Conservation (phyloP, 345 rosid genomes). For the Corymbia maculata region DNA sequence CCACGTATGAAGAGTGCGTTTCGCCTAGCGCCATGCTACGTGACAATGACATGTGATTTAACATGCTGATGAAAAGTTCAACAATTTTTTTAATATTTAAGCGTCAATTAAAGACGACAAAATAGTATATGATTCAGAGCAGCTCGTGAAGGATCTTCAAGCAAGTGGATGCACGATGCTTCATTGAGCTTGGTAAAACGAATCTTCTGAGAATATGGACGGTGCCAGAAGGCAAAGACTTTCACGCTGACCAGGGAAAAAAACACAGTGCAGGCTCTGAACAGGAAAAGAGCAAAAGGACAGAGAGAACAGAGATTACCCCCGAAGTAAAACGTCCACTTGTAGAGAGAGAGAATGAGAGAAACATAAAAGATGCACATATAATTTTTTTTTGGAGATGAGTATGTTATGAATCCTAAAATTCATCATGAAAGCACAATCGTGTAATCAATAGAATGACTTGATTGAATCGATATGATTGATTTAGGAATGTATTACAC, state of each 20-base stretch:
- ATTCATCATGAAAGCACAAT: no score
- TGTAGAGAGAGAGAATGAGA: not conserved
- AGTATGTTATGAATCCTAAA: no score
- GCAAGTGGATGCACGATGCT: not conserved
- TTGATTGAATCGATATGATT: no score
- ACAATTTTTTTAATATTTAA: no score
- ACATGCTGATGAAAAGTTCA: not conserved
- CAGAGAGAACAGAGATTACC: not conserved
- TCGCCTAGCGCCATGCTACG: fast-evolving
- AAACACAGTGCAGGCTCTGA: not conserved
- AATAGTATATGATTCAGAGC: not conserved
- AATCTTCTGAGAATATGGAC: not conserved
- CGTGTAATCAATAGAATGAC: no score
- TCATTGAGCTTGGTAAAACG: not conserved
- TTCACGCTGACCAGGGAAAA: not conserved
- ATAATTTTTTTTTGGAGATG: no score
- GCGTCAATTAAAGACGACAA: not conserved
- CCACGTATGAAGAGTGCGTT: no score
- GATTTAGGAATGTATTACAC: no score
- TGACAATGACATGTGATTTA: not conserved
- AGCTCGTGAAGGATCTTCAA: not conserved
- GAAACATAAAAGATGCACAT: not conserved
- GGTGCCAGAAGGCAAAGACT: not conserved
- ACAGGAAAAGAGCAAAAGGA: not conserved
- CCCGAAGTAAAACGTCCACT: not conserved